A percentile compares a stretch with the other conserved stretches of the same genome.
Evolutionary conservation across 2,329 filamentous ascomycete species (phyloP).

Genomic region (Phyllosticta citrichinensis): DNA sequence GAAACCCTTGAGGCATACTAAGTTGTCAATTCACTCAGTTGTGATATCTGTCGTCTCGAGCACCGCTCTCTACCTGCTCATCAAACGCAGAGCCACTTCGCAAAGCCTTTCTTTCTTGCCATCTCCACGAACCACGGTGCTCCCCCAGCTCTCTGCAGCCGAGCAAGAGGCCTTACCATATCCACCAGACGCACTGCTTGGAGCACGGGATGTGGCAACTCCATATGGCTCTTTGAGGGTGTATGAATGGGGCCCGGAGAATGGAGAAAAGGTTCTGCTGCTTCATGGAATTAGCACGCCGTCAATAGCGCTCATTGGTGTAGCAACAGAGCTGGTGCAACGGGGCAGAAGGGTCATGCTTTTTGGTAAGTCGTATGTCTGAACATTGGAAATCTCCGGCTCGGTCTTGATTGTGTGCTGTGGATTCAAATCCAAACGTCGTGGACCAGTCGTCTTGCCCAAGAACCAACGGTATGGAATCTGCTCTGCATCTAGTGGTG

Average conservation of each 20-base stretch:
- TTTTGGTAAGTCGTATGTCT: constrained; percentile 45
- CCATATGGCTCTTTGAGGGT: constrained; percentile 63
- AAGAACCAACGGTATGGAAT: not conserved
- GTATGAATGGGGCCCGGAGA: constrained; percentile 70
- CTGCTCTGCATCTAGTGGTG: too few species aligned
- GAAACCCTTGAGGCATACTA: not conserved
- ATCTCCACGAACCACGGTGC: constrained; percentile 20
- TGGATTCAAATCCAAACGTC: not conserved
- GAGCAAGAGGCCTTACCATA: constrained; percentile 39
- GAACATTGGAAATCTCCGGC: not conserved
- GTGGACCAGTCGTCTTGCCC: not conserved
- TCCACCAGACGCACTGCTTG: constrained; percentile 59
- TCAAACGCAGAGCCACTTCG: constrained; percentile 10
- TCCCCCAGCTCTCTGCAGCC: constrained; percentile 19
- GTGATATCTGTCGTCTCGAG: not conserved
- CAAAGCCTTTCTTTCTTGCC: constrained; percentile 15
- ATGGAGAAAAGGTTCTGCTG: constrained; percentile 62
- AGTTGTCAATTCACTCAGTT: not conserved
- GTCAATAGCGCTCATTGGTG: constrained; percentile 54
- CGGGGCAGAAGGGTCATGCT: constrained; percentile 68
- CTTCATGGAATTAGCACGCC: constrained; percentile 78
- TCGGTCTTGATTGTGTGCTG: not conserved
- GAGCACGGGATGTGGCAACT: constrained; percentile 56
- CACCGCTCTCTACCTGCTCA: not conserved
- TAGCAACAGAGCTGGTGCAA: constrained; percentile 55